Percentiles rank a stretch among this genome's conserved stretches.
Evolutionary conservation across 306 rosid genomes (phyloP).

Genomic region (Lathyrus aphaca): DNA sequence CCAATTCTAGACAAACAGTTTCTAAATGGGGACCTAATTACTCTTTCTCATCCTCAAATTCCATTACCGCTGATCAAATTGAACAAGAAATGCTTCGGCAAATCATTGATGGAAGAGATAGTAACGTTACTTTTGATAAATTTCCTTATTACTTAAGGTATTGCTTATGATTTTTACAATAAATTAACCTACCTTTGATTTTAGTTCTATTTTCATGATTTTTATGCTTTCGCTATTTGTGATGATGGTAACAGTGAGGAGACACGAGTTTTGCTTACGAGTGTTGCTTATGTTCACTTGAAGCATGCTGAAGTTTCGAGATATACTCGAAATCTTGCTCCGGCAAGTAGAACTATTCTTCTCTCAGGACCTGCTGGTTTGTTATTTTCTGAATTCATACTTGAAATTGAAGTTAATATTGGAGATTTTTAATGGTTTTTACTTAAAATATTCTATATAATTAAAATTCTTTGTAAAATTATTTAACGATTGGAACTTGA

Average conservation of each 20-base stretch:
- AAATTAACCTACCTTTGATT: background rate
- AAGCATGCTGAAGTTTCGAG: constrained; percentile 86
- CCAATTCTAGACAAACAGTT: constrained; percentile 65
- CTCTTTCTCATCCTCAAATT: constrained; percentile 40
- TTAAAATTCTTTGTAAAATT: background rate
- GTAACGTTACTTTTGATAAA: constrained; percentile 79
- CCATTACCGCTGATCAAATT: constrained; percentile 62
- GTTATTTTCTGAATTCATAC: background rate
- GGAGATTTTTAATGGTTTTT: too few relatives aligned
- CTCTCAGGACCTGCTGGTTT: constrained; percentile 95
- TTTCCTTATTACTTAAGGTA: constrained; percentile 91
- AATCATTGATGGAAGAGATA: constrained; percentile 79
- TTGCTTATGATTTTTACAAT: background rate
- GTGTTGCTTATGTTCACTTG: constrained; percentile 95
- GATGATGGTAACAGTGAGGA: constrained; percentile 64
- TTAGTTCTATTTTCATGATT: background rate
- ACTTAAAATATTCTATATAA: too few relatives aligned
- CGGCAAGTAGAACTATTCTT: constrained; percentile 92
- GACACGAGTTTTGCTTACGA: constrained; percentile 81
- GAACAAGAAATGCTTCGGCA: constrained; percentile 83
- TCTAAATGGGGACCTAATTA: constrained; percentile 55
- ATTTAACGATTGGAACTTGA: background rate
- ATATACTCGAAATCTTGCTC: constrained; percentile 86
- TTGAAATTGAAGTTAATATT: too few relatives aligned
- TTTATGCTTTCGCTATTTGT: background rate